Percentiles rank a stretch among this genome's conserved stretches.
Evolutionary conservation across 2,329 filamentous ascomycete genomes (phyloP).

Genomic region (Clarireedia sp.): DNA sequence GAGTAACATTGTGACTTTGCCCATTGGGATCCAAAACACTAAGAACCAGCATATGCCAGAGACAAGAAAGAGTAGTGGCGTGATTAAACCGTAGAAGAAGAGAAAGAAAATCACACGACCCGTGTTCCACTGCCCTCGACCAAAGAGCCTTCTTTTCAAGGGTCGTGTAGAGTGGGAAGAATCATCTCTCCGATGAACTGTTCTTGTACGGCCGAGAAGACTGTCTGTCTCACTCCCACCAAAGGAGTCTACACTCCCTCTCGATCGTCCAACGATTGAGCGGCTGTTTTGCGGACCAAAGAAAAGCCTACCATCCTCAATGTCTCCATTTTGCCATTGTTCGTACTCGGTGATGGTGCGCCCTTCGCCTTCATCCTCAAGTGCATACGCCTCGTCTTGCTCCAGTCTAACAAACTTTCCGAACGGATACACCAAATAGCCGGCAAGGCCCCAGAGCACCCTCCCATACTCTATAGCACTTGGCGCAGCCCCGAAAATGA

Average conservation of each 20-base stretch:
- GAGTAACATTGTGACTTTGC: conserved; percentile 81
- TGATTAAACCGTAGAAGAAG: conserved; percentile 90
- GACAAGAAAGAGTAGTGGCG: conserved; percentile 75
- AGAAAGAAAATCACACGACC: conserved; percentile 92
- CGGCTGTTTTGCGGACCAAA: conserved; percentile 72
- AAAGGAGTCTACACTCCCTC: conserved; percentile 76
- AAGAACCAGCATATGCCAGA: conserved; percentile 90
- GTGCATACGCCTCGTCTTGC: conserved; percentile 86
- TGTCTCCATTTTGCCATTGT: conserved; percentile 95
- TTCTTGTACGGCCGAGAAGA: conserved; percentile 61
- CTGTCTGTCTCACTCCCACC: conserved; percentile 79
- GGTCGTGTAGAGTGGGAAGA: conserved; percentile 34
- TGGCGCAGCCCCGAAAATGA: conserved; percentile 67
- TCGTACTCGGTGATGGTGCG: conserved; percentile 98
- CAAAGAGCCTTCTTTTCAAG: conserved; percentile 81
- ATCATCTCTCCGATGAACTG: conserved; percentile 38
- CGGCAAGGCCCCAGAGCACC: conserved; percentile 73
- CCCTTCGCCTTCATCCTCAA: conserved; percentile 92
- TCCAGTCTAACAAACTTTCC: conserved; percentile 91
- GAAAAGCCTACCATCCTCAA: conserved; percentile 92
- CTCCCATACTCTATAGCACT: conserved; percentile 81
- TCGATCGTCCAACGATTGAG: conserved; percentile 77
- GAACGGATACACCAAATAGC: conserved; percentile 92
- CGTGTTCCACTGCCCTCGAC: conserved; percentile 89
- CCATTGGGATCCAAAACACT: conserved; percentile 98